These are phyloP conservation scores for Quercus robur DNA, from an alignment of 306 rosid species.

Conservation along the genomic window DNA sequence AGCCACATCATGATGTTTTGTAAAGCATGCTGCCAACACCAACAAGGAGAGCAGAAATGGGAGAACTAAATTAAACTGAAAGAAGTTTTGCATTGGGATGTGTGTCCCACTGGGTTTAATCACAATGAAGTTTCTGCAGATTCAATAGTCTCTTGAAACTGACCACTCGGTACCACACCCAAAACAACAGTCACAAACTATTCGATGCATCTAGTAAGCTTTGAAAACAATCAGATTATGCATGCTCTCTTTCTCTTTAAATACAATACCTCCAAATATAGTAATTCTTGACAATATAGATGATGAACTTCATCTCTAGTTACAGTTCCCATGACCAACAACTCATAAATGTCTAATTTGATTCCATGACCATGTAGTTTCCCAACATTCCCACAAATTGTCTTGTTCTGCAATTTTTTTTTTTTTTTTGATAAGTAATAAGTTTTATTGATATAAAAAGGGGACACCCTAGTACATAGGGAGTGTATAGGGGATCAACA, in stretches of 20 bases:
- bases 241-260: background rate
- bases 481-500: no score
- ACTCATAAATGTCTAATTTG: background rate
- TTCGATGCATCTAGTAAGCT: background rate
- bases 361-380: background rate
- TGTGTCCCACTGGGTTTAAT: background rate
- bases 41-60: background rate
- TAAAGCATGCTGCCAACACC: background rate
- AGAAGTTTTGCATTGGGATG: background rate
- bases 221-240: background rate
- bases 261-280: background rate
- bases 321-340: background rate
- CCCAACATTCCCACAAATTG: background rate
- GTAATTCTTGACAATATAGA: no score
- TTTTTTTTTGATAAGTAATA: no score
- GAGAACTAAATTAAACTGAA: background rate
- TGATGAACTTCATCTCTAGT: background rate
- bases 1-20: background rate
- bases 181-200: background rate
- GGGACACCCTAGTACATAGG: no score
- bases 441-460: no score
- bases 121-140: background rate
- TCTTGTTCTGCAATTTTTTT: background rate
- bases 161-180: background rate
- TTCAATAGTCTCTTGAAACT: background rate